Evolutionary conservation across 345 rosid species (phyloP).

Genomic region (Corchorus capsularis): DNA sequence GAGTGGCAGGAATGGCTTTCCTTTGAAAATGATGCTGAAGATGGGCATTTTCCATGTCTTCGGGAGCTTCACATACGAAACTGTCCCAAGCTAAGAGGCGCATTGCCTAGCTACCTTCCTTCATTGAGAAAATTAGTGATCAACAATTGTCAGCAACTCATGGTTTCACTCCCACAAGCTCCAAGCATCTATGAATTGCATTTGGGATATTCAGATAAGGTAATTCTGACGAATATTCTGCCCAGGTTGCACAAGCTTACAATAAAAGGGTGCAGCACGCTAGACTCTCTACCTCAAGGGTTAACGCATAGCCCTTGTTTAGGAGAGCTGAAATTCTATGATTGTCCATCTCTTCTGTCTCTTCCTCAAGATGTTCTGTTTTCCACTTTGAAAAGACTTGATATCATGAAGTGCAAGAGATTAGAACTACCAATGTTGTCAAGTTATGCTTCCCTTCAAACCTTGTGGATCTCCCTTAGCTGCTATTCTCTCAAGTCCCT

Average conservation of each 20-base stretch:
- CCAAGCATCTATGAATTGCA: constrained; percentile 16
- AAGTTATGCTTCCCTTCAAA: constrained; percentile 8
- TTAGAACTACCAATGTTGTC: not conserved
- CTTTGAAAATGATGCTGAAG: not conserved
- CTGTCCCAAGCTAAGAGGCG: constrained; percentile 22
- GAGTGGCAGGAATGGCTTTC: constrained; percentile 34
- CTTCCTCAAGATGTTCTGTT: constrained; percentile 2
- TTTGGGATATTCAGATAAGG: constrained; percentile 10
- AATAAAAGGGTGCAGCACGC: not conserved
- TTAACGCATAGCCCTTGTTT: not conserved
- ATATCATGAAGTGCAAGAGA: constrained; percentile 14
- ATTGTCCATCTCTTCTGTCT: not conserved
- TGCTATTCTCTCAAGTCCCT: constrained; percentile 2
- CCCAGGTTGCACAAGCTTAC: constrained; percentile 4
- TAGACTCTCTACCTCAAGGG: constrained; percentile 8
- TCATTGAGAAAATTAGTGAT: constrained; percentile 14
- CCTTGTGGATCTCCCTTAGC: constrained; percentile 7
- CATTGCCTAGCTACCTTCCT: constrained; percentile 25
- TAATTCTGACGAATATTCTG: not conserved
- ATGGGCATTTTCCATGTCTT: constrained; percentile 29
- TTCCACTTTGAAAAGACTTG: constrained; percentile 14
- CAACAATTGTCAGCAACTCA: constrained; percentile 7
- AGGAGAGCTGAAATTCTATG: constrained; percentile 13
- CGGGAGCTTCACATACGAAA: constrained; percentile 20
- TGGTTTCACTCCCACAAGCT: constrained; percentile 14